These are phyloP conservation scores for Rhodotorula sp. DNA, from an alignment of 1,284 basidiomycete genomes.

Conservation along the genomic window DNA sequence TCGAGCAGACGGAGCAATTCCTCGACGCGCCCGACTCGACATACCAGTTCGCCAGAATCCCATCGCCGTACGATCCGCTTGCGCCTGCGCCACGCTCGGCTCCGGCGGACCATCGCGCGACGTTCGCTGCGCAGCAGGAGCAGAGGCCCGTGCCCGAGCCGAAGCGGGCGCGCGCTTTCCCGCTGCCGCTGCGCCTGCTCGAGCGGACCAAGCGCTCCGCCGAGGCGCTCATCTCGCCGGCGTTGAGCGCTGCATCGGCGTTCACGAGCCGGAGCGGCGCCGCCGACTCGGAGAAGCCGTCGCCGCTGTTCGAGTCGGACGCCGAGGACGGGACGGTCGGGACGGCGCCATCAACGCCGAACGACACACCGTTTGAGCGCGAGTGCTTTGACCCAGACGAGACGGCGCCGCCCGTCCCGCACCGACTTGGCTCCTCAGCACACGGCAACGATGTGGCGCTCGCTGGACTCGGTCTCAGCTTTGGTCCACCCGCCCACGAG, in stretches of 20 bases:
- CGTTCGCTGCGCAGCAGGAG: slow-evolving; percentile 19
- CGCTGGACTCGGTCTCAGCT: slow-evolving; percentile 17
- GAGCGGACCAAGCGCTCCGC: slow-evolving; percentile 9
- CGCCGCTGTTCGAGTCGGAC: slow-evolving; percentile 29
- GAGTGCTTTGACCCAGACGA: slow-evolving; percentile 25
- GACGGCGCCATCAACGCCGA: slow-evolving; percentile 30
- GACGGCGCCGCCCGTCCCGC: slow-evolving; percentile 8
- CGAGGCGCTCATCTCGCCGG: slow-evolving; percentile 7
- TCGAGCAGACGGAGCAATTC: not conserved
- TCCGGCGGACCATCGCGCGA: slow-evolving; percentile 6
- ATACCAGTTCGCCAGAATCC: slow-evolving; percentile 4
- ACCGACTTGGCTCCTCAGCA: not conserved
- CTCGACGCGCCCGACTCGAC: not conserved
- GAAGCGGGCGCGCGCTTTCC: slow-evolving; percentile 11
- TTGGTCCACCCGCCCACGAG: not conserved
- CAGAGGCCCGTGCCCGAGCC: slow-evolving; percentile 2
- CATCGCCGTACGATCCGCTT: slow-evolving; percentile 24
- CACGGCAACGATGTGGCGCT: not conserved
- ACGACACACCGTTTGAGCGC: slow-evolving; percentile 24
- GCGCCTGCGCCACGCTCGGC: slow-evolving; percentile 18
- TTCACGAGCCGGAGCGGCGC: not conserved
- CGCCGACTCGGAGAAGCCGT: slow-evolving; percentile 23
- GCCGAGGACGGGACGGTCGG: slow-evolving; percentile 3
- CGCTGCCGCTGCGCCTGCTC: slow-evolving; percentile 20
- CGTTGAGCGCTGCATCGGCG: slow-evolving; percentile 3